Percentiles rank a stretch among this genome's conserved stretches.
phyloP scores from a whole-genome alignment of 331 rosid species.

The Telfairia occidentalis region DNA sequence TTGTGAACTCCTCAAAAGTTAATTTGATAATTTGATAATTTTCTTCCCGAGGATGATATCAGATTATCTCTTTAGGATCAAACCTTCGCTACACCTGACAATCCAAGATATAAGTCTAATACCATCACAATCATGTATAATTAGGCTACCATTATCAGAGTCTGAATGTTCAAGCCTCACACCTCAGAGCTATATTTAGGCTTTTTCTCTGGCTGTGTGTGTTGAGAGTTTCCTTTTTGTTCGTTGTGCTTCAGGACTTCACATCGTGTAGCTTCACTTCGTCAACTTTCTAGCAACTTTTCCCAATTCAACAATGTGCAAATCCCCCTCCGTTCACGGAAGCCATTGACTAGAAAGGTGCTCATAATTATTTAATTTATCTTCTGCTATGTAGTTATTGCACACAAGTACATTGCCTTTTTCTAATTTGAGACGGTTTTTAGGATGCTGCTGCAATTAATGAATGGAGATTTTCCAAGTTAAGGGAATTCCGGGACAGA shows the following conservation, averaged over 20 bases:
- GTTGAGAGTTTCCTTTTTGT: constrained; percentile 14
- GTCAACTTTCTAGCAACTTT: constrained; percentile 82
- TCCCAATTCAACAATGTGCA: constrained; percentile 82
- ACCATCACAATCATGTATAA: not conserved
- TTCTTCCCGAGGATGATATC: not conserved
- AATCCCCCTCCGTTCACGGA: constrained; percentile 58
- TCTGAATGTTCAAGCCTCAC: not conserved
- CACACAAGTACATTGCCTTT: constrained; percentile 1
- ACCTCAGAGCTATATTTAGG: not conserved
- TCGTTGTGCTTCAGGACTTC: constrained; percentile 47
- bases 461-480: constrained; percentile 90
- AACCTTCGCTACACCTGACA: not conserved
- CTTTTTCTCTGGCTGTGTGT: not conserved
- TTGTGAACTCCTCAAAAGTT: not conserved
- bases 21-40: not conserved
- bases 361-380: constrained; percentile 3
- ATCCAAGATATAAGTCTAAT: not conserved
- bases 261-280: constrained; percentile 64
- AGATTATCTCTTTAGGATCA: not conserved
- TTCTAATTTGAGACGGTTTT: constrained; percentile 27
- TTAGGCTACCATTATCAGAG: not conserved
- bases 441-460: constrained; percentile 86
- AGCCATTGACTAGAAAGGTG: constrained; percentile 88
- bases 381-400: constrained; percentile 16
- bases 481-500: constrained; percentile 61